Evolutionary conservation across 2,329 filamentous ascomycete species (phyloP).

Genomic region (Blumeria hordei): DNA sequence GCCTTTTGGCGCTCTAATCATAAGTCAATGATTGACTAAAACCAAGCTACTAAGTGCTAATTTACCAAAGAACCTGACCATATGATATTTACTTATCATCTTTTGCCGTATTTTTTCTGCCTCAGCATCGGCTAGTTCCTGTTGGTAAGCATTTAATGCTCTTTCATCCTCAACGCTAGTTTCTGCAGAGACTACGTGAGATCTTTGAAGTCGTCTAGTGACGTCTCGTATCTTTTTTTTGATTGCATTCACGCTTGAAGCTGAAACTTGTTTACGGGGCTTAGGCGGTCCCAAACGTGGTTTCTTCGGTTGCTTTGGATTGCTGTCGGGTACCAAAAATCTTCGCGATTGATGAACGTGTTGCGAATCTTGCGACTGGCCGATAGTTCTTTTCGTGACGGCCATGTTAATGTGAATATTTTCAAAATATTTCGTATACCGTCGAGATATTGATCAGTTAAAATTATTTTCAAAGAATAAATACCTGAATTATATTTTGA

Average conservation of each 20-base stretch:
- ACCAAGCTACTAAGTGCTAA: slow-evolving; percentile 26
- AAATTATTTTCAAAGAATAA: too few relatives aligned
- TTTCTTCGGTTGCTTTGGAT: slow-evolving; percentile 13
- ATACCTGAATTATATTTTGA: too few relatives aligned
- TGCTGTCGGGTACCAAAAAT: not conserved
- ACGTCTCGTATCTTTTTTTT: slow-evolving; percentile 52
- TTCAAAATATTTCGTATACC: too few relatives aligned
- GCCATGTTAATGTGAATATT: too few relatives aligned
- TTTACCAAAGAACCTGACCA: slow-evolving; percentile 61
- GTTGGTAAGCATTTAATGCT: slow-evolving; percentile 40
- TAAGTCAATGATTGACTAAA: not conserved
- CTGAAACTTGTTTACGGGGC: slow-evolving; percentile 12
- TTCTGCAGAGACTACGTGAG: slow-evolving; percentile 39
- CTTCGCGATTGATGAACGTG: slow-evolving; percentile 14
- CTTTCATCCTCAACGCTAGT: slow-evolving; percentile 45
- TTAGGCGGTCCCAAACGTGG: slow-evolving; percentile 10
- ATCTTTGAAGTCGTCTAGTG: slow-evolving; percentile 36
- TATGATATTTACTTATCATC: slow-evolving; percentile 62
- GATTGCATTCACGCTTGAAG: slow-evolving; percentile 27
- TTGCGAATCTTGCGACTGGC: slow-evolving; percentile 7
- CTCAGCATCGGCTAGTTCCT: slow-evolving; percentile 34
- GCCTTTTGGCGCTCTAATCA: slow-evolving; percentile 46
- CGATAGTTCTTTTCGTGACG: slow-evolving; percentile 11
- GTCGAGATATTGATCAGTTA: too few relatives aligned
- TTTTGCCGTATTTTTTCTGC: slow-evolving; percentile 36